phyloP scores from a whole-genome alignment of 192 early-diverging fungal species.

The Coemansia sp. region DNA sequence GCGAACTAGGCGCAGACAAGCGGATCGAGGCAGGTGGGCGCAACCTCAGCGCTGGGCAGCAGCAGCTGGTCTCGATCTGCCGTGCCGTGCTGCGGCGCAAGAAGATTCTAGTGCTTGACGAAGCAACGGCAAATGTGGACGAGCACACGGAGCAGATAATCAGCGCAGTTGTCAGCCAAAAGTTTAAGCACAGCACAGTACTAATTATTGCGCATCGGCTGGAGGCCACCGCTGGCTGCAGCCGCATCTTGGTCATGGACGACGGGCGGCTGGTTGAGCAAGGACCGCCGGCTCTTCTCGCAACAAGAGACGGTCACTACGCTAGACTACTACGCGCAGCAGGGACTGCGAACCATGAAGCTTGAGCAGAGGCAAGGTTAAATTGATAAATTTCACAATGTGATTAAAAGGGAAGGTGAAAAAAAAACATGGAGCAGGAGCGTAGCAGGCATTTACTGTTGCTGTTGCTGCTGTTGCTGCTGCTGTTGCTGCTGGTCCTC shows the following conservation, averaged over 20 bases:
- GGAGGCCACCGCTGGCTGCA: slow-evolving; percentile 57
- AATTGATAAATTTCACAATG: not conserved
- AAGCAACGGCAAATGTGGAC: slow-evolving; percentile 59
- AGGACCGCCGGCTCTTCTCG: slow-evolving; percentile 56
- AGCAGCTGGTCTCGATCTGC: slow-evolving; percentile 79
- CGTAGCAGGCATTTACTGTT: not conserved
- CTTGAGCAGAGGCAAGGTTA: not conserved
- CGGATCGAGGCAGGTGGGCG: slow-evolving; percentile 17
- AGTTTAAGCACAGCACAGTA: slow-evolving; percentile 61
- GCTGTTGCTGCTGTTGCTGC: slow-evolving; percentile 6
- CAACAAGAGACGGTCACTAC: slow-evolving; percentile 4
- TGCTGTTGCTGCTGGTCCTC: slow-evolving; percentile 25
- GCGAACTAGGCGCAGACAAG: slow-evolving; percentile 57
- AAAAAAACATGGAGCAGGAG: not conserved
- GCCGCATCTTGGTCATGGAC: slow-evolving; percentile 61
- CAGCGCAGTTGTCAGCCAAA: slow-evolving; percentile 50
- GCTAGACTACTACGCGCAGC: slow-evolving; percentile 3
- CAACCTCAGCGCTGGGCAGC: slow-evolving; percentile 53
- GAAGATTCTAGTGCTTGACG: slow-evolving; percentile 67
- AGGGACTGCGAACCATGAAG: not conserved
- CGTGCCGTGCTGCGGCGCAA: slow-evolving; percentile 69
- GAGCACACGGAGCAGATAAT: slow-evolving; percentile 52
- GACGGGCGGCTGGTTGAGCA: slow-evolving; percentile 59
- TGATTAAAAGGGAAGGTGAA: not conserved
- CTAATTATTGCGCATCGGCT: slow-evolving; percentile 70